Conservation (phyloP, 2,329 filamentous ascomycete species). For the Trichoderma citrinoviride region DNA sequence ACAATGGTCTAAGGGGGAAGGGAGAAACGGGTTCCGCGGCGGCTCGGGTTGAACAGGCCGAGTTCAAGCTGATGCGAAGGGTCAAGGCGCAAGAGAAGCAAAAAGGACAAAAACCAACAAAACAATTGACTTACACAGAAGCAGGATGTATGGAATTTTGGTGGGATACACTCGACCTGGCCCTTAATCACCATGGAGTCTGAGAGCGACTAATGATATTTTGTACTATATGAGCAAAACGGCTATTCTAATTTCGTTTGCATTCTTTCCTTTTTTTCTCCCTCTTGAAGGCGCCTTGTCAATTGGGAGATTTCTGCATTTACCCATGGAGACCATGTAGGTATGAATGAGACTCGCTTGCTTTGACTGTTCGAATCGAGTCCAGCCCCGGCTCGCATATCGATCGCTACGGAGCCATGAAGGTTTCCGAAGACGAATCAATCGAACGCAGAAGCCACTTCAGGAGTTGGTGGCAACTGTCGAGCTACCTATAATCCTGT, state of each 20-base stretch:
- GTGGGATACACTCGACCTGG: constrained; percentile 15
- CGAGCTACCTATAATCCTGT: neutral
- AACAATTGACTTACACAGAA: neutral
- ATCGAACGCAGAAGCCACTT: neutral
- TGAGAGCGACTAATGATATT: constrained; percentile 18
- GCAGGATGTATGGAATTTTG: constrained; percentile 17
- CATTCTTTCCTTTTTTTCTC: neutral
- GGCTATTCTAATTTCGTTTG: constrained; percentile 12
- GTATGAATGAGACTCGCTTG: neutral
- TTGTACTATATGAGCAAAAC: constrained; percentile 23
- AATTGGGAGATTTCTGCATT: too few relatives aligned
- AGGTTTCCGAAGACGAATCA: neutral
- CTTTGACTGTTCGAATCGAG: neutral
- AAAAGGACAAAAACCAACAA: too few relatives aligned
- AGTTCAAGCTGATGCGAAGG: constrained; percentile 8
- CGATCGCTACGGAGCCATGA: neutral
- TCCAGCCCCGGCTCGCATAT: neutral
- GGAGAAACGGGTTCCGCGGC: constrained; percentile 10
- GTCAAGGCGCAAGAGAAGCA: neutral
- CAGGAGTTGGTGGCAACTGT: too few relatives aligned
- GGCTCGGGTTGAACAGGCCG: constrained; percentile 9
- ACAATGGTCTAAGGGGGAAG: constrained; percentile 1
- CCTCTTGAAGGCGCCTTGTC: neutral
- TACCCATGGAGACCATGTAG: too few relatives aligned
- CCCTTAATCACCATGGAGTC: constrained; percentile 20